Evolutionary conservation across 352 stramenopile genomes (phyloP), one percentile per base, ranked within the genome.

Genomic region (Phytophthora palmivora): DNA sequence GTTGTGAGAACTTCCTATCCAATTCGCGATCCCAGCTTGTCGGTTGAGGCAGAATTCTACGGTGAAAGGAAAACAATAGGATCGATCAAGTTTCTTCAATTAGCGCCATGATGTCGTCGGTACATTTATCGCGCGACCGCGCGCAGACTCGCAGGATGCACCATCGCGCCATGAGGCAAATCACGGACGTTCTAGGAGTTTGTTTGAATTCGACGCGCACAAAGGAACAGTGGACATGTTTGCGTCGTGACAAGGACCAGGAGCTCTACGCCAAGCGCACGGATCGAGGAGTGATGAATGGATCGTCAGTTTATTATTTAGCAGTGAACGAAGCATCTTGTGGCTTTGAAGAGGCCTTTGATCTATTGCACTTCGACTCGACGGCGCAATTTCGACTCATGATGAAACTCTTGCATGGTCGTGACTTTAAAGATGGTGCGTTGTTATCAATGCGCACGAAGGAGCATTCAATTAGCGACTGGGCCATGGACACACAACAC

Each of bases 301-400:
- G 66, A 6, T 62, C 74, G 1, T 84, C 58, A 0, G 58, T 78
- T 0, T 83, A 79, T 45, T 82, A 82, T 53, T 58, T 90, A 42
- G 81, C 77, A 9, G 74, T 90, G 58, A 87, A 88, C 52, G 81
- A 90, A 36, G 64, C 76, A 11, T 62, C 61, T 11, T 87, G 78
- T 46, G 59, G 74, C 41, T 88, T 90, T 55, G 79, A 90, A 21
- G 81, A 90, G 39, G 73, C 82, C 15, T 74, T 78, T 18, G 64
- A 84, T 9, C 64, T 90, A 41, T 54, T 90, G 32, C 78, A 83
- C 32, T 83, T 80, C 49, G 74, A 88, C 58, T 75, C 74, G 22
- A 87, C 77, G 8, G 52, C 61, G 39, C 69, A 78, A 68, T 90
- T 90, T 49, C 72, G 72, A 11, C 65, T 88, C 22, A 74, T 88